Evolutionary conservation across 352 stramenopile species (phyloP).

Genomic region (Pythium sp.): DNA sequence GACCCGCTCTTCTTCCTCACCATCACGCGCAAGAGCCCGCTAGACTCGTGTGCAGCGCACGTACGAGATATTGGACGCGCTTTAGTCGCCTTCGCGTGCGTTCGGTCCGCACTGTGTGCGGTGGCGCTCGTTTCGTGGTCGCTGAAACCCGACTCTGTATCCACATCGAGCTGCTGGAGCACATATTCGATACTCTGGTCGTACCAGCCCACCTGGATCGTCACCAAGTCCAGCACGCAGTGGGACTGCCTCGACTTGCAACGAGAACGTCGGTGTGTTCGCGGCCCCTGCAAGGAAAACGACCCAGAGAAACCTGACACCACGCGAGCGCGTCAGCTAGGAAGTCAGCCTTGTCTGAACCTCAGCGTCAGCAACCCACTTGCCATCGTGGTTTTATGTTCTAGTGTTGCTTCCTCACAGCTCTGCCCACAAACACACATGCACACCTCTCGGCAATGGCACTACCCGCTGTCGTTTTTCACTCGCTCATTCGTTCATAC

Average conservation of each 20-base stretch:
- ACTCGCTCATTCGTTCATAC: too few species aligned
- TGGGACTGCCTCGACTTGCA: constrained; percentile 27
- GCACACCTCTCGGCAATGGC: too few species aligned
- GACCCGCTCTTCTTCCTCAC: too few species aligned
- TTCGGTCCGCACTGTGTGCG: constrained; percentile 20
- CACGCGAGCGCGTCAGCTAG: constrained; percentile 14
- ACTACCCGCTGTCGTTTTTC: too few species aligned
- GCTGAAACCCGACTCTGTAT: constrained; percentile 24
- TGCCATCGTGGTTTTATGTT: too few species aligned
- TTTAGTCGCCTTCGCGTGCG: constrained; percentile 11
- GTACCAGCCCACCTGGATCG: constrained; percentile 27
- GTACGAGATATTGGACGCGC: not conserved
- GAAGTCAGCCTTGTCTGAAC: not conserved
- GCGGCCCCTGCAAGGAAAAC: constrained; percentile 14
- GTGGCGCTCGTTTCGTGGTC: constrained; percentile 24
- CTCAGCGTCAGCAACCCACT: too few species aligned
- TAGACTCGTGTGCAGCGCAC: too few species aligned
- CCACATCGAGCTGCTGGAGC: constrained; percentile 30
- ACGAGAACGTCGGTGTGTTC: constrained; percentile 9
- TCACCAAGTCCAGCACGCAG: constrained; percentile 30
- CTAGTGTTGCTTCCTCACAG: too few species aligned
- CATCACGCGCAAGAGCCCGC: too few species aligned
- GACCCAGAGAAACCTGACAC: constrained; percentile 2
- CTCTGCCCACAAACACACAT: too few species aligned
- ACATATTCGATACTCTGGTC: constrained; percentile 25